Percentiles rank a stretch among this genome's conserved stretches.
These are phyloP conservation scores for Tolypocladium tundrense DNA, from an alignment of 2,329 filamentous ascomycete species.

Conservation along the genomic window DNA sequence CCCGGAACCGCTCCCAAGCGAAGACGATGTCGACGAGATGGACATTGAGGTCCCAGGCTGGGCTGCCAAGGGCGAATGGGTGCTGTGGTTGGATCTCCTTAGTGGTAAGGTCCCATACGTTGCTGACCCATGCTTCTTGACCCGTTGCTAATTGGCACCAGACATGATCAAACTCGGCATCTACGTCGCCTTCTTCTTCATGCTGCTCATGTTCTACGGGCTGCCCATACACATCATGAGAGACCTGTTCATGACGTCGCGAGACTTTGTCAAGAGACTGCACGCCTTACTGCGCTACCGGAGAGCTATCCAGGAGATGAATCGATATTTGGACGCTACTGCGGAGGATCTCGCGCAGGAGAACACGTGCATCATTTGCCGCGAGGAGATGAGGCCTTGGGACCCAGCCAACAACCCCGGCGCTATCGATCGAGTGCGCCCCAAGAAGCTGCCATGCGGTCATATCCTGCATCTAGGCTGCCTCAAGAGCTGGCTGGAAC, in stretches of 20 bases:
- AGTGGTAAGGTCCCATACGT: slow-evolving; percentile 47
- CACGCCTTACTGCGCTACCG: slow-evolving; percentile 81
- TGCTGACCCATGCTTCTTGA: slow-evolving; percentile 5
- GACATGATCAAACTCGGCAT: slow-evolving; percentile 87
- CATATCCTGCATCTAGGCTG: slow-evolving; percentile 93
- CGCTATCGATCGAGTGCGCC: slow-evolving; percentile 73
- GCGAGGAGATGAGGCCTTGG: slow-evolving; percentile 90
- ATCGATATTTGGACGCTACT: slow-evolving; percentile 84
- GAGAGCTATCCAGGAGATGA: slow-evolving; percentile 89
- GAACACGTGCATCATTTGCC: slow-evolving; percentile 94
- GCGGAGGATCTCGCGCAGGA: slow-evolving; percentile 74
- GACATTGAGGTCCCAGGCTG: slow-evolving; percentile 93
- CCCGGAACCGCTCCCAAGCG: slow-evolving; percentile 44
- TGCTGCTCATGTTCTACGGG: slow-evolving; percentile 88
- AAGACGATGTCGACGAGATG: slow-evolving; percentile 79
- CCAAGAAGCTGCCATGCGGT: slow-evolving; percentile 93
- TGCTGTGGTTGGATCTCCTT: slow-evolving; percentile 77
- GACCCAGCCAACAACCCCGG: slow-evolving; percentile 44
- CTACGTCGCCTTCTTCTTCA: slow-evolving; percentile 85
- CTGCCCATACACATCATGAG: slow-evolving; percentile 94
- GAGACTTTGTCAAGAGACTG: slow-evolving; percentile 86
- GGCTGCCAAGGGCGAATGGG: slow-evolving; percentile 90
- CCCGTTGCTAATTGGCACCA: slow-evolving; percentile 16
- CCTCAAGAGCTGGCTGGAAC: slow-evolving; percentile 91
- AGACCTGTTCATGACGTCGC: slow-evolving; percentile 86